phyloP scores from a whole-genome alignment of 441 rosid genomes.

The Cnidoscolus chayamansa region DNA sequence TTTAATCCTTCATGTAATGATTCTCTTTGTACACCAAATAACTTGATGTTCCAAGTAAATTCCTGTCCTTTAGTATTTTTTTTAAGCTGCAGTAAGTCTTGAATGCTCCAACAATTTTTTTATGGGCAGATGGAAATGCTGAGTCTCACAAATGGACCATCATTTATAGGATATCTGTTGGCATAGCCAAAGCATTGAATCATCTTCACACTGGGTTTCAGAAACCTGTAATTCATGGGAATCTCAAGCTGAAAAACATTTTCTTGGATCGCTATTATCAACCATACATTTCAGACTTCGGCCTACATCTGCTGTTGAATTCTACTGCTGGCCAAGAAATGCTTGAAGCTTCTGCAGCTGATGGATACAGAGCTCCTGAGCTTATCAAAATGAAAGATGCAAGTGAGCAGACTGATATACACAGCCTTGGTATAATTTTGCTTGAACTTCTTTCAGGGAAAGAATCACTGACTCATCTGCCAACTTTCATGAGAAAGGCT shows the following conservation, averaged over 20 bases:
- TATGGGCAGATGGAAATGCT: slow-evolving; percentile 50
- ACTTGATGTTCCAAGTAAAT: neutral
- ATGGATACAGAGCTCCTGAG: slow-evolving; percentile 92
- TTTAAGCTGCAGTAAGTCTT: slow-evolving; percentile 8
- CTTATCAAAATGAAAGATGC: slow-evolving; percentile 80
- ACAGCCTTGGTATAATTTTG: slow-evolving; percentile 69
- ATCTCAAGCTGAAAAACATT: slow-evolving; percentile 77
- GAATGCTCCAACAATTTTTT: slow-evolving; percentile 18
- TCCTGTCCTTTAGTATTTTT: neutral
- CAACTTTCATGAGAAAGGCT: slow-evolving; percentile 56
- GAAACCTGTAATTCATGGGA: slow-evolving; percentile 68
- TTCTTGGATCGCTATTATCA: slow-evolving; percentile 49
- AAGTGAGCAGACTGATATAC: slow-evolving; percentile 61
- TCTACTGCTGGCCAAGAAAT: slow-evolving; percentile 62
- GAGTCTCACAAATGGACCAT: slow-evolving; percentile 57
- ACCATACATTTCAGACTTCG: slow-evolving; percentile 64
- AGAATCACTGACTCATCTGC: slow-evolving; percentile 59
- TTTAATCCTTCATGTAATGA: neutral
- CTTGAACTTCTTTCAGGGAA: slow-evolving; percentile 79
- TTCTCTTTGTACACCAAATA: neutral
- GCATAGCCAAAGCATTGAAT: slow-evolving; percentile 66
- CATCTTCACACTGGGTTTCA: slow-evolving; percentile 67
- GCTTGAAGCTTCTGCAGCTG: slow-evolving; percentile 64
- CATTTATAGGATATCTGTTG: slow-evolving; percentile 52
- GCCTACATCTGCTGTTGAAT: slow-evolving; percentile 69